Evolutionary conservation across 805 yeast genomes (phyloP).

Genomic region (Brettanomyces anomalus): DNA sequence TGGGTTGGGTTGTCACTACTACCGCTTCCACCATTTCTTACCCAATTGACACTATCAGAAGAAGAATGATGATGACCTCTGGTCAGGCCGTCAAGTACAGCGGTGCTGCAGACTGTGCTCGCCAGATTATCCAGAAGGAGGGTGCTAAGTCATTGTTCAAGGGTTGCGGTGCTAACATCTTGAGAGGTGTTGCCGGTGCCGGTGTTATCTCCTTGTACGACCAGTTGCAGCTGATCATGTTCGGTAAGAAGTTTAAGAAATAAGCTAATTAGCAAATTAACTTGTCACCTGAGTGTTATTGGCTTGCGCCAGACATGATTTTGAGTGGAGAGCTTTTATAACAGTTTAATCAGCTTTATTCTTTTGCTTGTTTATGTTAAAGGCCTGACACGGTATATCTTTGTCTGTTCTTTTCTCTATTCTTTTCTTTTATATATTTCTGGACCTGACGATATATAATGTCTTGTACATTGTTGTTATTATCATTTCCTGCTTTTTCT

Average conservation of each 20-base stretch:
- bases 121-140: conserved; percentile 88
- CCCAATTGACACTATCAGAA: conserved; percentile 98
- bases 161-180: conserved; percentile 99
- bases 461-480: too few species aligned
- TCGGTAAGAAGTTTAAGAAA: conserved; percentile 86
- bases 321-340: neutral
- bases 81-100: conserved; percentile 96
- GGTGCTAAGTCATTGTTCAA: conserved; percentile 91
- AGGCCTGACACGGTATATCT: too few species aligned
- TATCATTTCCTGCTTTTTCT: too few species aligned
- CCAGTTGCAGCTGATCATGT: conserved; percentile 88
- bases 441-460: too few species aligned
- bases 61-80: conserved; percentile 99
- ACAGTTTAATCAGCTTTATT: neutral
- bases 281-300: neutral
- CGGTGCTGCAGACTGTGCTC: conserved; percentile 92
- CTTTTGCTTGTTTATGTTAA: too few species aligned
- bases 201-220: conserved; percentile 98
- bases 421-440: too few species aligned
- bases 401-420: too few species aligned
- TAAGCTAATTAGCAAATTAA: conserved; percentile 24
- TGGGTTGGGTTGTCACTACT: conserved; percentile 97
- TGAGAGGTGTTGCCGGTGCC: conserved; percentile 99
- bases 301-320: neutral
- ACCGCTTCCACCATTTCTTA: conserved; percentile 98